Conservation (phyloP, 2,329 filamentous ascomycete species). For the Fusarium virguliforme region DNA sequence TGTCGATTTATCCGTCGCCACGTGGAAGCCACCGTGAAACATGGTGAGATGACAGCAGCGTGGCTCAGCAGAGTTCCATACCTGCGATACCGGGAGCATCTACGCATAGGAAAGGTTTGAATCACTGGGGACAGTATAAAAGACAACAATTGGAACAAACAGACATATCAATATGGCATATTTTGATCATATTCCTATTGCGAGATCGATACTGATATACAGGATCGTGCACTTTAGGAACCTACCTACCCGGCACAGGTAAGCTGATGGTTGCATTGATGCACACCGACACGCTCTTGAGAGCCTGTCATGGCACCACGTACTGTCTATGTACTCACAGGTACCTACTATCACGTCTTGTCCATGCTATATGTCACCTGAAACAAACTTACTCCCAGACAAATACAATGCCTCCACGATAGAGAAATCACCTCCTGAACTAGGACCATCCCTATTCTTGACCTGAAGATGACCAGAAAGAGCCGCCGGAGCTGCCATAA, state of each 20-base stretch:
- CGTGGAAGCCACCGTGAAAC: not conserved
- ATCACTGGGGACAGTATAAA: no score
- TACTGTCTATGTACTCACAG: not conserved
- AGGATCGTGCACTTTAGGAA: no score
- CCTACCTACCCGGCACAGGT: slow-evolving; percentile 4
- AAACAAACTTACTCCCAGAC: not conserved
- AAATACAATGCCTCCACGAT: not conserved
- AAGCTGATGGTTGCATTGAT: slow-evolving; percentile 6
- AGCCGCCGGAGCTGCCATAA: not conserved
- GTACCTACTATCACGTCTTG: not conserved
- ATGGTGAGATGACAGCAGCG: not conserved
- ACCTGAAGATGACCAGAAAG: not conserved
- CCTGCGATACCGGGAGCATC: not conserved
- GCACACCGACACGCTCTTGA: not conserved
- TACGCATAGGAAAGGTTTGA: no score
- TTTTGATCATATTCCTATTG: no score
- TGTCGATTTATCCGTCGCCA: slow-evolving; percentile 1
- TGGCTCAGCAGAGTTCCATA: not conserved
- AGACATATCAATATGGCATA: no score
- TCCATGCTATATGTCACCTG: slow-evolving; percentile 1
- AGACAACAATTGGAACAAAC: no score
- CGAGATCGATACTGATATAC: no score
- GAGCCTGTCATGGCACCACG: not conserved
- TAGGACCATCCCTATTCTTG: not conserved
- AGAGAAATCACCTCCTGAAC: not conserved